Percentiles rank a stretch among this genome's conserved stretches.
These are phyloP conservation scores for Hypoxylon sp. DNA, from an alignment of 2,329 filamentous ascomycete species.

Conservation along the genomic window DNA sequence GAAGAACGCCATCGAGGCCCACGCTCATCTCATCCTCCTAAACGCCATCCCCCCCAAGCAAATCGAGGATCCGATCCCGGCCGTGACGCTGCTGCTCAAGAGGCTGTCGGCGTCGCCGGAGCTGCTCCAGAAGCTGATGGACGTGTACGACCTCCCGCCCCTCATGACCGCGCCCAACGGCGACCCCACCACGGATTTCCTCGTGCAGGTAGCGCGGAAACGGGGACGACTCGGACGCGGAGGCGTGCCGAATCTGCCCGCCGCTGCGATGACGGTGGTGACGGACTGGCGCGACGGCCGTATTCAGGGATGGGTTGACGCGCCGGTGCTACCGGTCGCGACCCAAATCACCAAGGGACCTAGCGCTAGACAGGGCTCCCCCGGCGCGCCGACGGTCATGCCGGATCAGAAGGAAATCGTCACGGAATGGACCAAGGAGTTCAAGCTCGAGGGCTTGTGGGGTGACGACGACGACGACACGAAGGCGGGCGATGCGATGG, in stretches of 20 bases:
- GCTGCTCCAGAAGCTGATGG: slow-evolving; percentile 81
- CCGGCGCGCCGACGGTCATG: slow-evolving; percentile 35
- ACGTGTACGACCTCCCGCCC: slow-evolving; percentile 86
- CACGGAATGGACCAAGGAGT: slow-evolving; percentile 92
- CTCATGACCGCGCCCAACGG: slow-evolving; percentile 76
- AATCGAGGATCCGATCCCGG: slow-evolving; percentile 91
- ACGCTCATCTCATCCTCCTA: slow-evolving; percentile 86
- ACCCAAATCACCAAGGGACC: slow-evolving; percentile 27
- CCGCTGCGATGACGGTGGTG: slow-evolving; percentile 91
- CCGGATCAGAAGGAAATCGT: slow-evolving; percentile 74
- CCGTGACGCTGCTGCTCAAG: slow-evolving; percentile 85
- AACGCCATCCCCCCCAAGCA: slow-evolving; percentile 95
- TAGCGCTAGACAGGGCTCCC: slow-evolving; percentile 9
- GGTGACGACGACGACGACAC: slow-evolving; percentile 67
- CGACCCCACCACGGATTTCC: slow-evolving; percentile 87
- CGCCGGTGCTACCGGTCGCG: slow-evolving; percentile 74
- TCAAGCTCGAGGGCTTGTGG: slow-evolving; percentile 94
- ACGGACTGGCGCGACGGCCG: slow-evolving; percentile 97
- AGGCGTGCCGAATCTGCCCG: slow-evolving; percentile 87
- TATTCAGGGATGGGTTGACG: slow-evolving; percentile 90
- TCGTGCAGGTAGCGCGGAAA: slow-evolving; percentile 95
- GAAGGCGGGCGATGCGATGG: slow-evolving; percentile 61
- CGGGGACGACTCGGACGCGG: slow-evolving; percentile 88
- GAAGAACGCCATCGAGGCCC: slow-evolving; percentile 76
- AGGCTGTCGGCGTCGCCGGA: slow-evolving; percentile 79